These are phyloP conservation scores for Homolaphlyctis polyrhiza DNA, from an alignment of 371 early-diverging fungal genomes.

Conservation along the genomic window DNA sequence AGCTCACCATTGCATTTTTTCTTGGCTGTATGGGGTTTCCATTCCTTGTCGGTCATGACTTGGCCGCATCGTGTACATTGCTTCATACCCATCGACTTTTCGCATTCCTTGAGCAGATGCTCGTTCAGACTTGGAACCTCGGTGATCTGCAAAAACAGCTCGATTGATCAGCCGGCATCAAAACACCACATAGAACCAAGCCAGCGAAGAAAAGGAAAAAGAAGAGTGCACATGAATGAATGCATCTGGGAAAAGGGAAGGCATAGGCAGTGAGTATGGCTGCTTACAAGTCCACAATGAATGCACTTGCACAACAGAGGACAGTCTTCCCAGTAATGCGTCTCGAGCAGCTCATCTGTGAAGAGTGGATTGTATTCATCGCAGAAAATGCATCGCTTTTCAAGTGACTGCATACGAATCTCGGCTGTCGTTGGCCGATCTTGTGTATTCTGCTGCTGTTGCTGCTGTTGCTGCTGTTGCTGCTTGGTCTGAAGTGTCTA, in stretches of 20 bases:
- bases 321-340: conserved; percentile 75
- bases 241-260: too few species aligned
- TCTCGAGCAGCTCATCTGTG: conserved; percentile 66
- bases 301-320: conserved; percentile 67
- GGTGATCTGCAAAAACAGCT: conserved; percentile 48
- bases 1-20: conserved; percentile 24
- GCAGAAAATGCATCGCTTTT: conserved; percentile 70
- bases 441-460: too few species aligned
- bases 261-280: too few species aligned
- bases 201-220: background rate
- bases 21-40: conserved; percentile 22
- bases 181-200: background rate
- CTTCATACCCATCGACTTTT: conserved; percentile 51
- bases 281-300: conserved; percentile 64
- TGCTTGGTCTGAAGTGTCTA: too few species aligned
- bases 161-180: background rate
- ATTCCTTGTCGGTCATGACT: conserved; percentile 56
- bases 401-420: too few species aligned
- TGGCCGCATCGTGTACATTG: conserved; percentile 63
- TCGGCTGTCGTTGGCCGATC: too few species aligned
- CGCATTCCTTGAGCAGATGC: conserved; percentile 65
- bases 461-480: too few species aligned
- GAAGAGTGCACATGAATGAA: too few species aligned
- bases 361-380: conserved; percentile 61
- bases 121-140: conserved; percentile 66